These are phyloP conservation scores for Boletus pseudopeckii DNA, from an alignment of 768 basidiomycete genomes.

Conservation along the genomic window DNA sequence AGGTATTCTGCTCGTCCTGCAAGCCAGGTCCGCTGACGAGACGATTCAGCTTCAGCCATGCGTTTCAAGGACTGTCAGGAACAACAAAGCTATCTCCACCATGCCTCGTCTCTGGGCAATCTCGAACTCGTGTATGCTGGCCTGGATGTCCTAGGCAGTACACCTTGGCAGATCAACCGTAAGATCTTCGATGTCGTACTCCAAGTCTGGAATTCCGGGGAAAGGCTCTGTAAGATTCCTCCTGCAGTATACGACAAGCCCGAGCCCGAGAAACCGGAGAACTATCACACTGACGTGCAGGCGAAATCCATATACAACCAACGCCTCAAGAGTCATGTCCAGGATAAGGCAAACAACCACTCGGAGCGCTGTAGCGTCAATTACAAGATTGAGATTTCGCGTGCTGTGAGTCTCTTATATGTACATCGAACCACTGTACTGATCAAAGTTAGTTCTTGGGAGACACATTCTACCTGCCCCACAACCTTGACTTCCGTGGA, in stretches of 20 bases:
- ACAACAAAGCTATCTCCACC: constrained; percentile 72
- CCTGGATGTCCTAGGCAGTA: constrained; percentile 84
- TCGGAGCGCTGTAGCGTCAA: constrained; percentile 91
- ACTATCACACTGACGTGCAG: constrained; percentile 50
- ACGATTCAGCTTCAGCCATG: constrained; percentile 64
- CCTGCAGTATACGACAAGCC: constrained; percentile 61
- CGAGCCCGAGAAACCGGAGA: constrained; percentile 52
- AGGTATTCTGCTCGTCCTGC: constrained; percentile 21
- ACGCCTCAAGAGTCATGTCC: constrained; percentile 51
- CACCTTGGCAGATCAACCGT: constrained; percentile 87
- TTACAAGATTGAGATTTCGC: constrained; percentile 95
- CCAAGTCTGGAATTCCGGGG: constrained; percentile 83
- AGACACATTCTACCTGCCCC: constrained; percentile 88
- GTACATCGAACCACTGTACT: not conserved
- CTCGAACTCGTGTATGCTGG: constrained; percentile 85
- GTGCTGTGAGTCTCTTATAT: constrained; percentile 56
- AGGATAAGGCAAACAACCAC: constrained; percentile 76
- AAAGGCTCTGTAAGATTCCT: constrained; percentile 80
- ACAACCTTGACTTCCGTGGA: constrained; percentile 97
- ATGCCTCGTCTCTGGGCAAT: constrained; percentile 69
- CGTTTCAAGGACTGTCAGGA: constrained; percentile 89
- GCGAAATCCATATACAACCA: constrained; percentile 53
- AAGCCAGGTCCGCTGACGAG: not conserved
- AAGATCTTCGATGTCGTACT: constrained; percentile 72
- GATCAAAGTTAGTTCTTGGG: constrained; percentile 62